phyloP scores from a whole-genome alignment of 768 basidiomycete genomes.

The Fomitopsis pulvina region DNA sequence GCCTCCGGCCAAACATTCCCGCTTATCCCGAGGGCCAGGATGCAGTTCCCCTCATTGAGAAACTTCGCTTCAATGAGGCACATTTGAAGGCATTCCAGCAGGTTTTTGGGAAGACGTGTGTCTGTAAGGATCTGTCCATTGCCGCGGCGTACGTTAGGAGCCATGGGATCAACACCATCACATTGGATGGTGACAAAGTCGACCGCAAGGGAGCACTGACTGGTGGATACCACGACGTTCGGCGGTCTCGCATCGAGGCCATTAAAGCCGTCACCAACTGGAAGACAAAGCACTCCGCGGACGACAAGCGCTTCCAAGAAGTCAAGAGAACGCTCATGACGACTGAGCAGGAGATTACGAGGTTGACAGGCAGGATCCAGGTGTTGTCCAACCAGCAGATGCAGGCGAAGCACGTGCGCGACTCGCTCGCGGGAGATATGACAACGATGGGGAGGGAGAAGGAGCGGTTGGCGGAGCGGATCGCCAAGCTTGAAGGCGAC shows the following conservation, averaged over 20 bases:
- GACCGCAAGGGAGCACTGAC: slow-evolving; percentile 95
- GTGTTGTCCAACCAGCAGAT: slow-evolving; percentile 63
- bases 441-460: slow-evolving; percentile 55
- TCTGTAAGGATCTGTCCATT: slow-evolving; percentile 87
- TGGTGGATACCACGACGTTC: slow-evolving; percentile 92
- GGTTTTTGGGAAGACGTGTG: slow-evolving; percentile 96
- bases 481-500: slow-evolving; percentile 58
- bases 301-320: slow-evolving; percentile 59
- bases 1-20: slow-evolving; percentile 72
- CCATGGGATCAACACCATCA: slow-evolving; percentile 95
- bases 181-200: slow-evolving; percentile 94
- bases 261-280: slow-evolving; percentile 73
- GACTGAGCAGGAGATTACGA: slow-evolving; percentile 85
- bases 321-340: slow-evolving; percentile 63
- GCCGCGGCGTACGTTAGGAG: slow-evolving; percentile 93
- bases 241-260: slow-evolving; percentile 83
- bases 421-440: slow-evolving; percentile 59
- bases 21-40: slow-evolving; percentile 67
- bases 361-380: slow-evolving; percentile 64
- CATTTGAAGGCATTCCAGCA: slow-evolving; percentile 89
- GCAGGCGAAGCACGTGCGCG: slow-evolving; percentile 62
- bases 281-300: slow-evolving; percentile 63
- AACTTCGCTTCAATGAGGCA: slow-evolving; percentile 65
- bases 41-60: slow-evolving; percentile 75
- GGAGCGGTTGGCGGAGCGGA: slow-evolving; percentile 57